Evolutionary conservation across 805 yeast species (phyloP), one percentile per base, ranked within the genome.

Genomic region (Lipomyces kockii): DNA sequence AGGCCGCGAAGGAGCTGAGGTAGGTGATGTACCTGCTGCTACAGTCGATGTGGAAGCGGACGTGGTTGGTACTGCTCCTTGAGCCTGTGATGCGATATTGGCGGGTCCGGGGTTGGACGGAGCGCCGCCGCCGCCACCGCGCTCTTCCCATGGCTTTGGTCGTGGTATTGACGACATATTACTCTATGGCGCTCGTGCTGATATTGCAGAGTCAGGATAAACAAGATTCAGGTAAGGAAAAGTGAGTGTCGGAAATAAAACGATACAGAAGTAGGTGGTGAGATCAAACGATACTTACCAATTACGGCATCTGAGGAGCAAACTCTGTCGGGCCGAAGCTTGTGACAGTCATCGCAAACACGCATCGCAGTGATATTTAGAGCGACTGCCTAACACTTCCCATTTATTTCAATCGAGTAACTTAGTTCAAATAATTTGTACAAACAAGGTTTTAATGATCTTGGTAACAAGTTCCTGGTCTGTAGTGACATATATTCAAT

Each of bases 81-180:
- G 34, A 17, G 61, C 58, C 20, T 64, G n/a, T 5, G 66, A 27
- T 35, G 39, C 34, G 25, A 63, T 7, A n/a, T 69, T 43, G 17
- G 71, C 17, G 4, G 62, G 7, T 7, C 39, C 39, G n/a, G 66
- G 9, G 11, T 49, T 8, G 20, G 59, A 27, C n/a, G 67, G 25
- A 9, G 54, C 56, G 27, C 32, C 29, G 7, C 32, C 29, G 7
- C 58, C 54, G 22, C 54, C n/a, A 22, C 37, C 17, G 20, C 46
- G 53, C 51, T 46, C 57, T 35, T 68, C 71, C 71, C 70, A 66
- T 35, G 70, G 71, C 43, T 68, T 68, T 22, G 63, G 70, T 54
- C 71, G 61, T 54, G 67, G 71, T 25, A 57, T 62, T 20, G 70
- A 66, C 52, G 54, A 53, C 49, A 12, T 43, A 12, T 20, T 12